Evolutionary conservation across 164 flowering plant genomes (phyloP).

Genomic region (Echeveria elegans): DNA sequence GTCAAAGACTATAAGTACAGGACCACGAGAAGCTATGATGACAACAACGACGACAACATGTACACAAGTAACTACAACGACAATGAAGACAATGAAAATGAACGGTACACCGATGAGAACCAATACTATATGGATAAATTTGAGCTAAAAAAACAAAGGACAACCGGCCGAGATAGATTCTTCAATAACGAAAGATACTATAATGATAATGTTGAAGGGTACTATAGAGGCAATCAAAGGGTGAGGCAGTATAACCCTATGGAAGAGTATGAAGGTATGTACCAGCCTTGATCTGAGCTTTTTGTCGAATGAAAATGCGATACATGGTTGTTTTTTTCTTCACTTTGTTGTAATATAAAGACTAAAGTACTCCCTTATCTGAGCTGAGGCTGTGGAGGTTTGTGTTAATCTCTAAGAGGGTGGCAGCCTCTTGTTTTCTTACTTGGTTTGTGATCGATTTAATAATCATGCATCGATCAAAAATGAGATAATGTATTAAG

Average conservation of each 20-base stretch:
- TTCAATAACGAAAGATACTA: not conserved
- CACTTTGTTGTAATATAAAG: too few relatives aligned
- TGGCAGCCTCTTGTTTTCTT: too few relatives aligned
- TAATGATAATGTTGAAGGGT: not conserved
- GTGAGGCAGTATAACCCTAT: slow-evolving; percentile 18
- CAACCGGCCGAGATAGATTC: not conserved
- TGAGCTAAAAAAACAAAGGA: not conserved
- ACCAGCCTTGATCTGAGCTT: slow-evolving; percentile 7
- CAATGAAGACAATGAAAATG: not conserved
- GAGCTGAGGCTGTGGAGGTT: too few relatives aligned
- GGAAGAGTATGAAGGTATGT: slow-evolving; percentile 15
- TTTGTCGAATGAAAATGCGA: slow-evolving; percentile 17
- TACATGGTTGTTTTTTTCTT: not conserved
- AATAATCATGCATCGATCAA: too few relatives aligned
- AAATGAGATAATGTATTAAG: too few relatives aligned
- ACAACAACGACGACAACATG: not conserved
- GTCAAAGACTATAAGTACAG: not conserved
- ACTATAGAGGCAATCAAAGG: not conserved
- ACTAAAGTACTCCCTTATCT: too few relatives aligned
- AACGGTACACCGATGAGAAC: not conserved
- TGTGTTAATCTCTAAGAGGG: too few relatives aligned
- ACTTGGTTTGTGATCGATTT: too few relatives aligned
- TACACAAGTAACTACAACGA: not conserved
- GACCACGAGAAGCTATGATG: not conserved
- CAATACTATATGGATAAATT: not conserved